These are phyloP conservation scores for Arachis stenosperma DNA, from an alignment of 306 rosid genomes.

Conservation along the genomic window DNA sequence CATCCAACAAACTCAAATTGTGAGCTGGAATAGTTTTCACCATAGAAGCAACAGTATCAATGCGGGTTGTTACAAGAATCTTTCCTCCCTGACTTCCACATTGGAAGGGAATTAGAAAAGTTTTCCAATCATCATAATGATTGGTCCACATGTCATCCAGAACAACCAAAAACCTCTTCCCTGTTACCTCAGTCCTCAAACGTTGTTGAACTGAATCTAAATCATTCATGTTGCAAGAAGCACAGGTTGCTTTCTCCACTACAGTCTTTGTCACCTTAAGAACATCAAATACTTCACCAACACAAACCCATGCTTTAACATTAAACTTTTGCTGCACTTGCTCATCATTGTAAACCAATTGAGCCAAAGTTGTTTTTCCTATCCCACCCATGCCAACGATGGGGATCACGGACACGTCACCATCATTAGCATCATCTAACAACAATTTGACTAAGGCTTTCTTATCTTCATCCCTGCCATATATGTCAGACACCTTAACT, in stretches of 20 bases:
- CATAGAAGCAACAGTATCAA: not conserved
- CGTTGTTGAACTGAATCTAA: too few species aligned
- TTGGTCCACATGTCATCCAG: not conserved
- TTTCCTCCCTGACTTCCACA: not conserved
- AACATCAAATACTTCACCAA: not conserved
- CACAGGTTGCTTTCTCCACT: too few species aligned
- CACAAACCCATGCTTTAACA: not conserved
- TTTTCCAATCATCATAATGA: not conserved
- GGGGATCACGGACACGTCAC: not conserved
- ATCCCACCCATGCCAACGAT: not conserved
- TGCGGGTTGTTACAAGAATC: not conserved
- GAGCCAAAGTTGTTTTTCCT: not conserved
- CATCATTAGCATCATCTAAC: not conserved
- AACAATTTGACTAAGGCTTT: too few species aligned
- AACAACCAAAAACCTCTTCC: not conserved
- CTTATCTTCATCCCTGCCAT: not conserved
- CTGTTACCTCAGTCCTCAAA: not conserved
- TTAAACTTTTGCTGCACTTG: not conserved
- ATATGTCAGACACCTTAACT: not conserved
- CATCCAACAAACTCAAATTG: too few species aligned
- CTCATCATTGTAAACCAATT: not conserved
- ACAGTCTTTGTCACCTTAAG: not conserved
- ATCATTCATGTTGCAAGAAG: too few species aligned
- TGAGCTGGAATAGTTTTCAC: not conserved
- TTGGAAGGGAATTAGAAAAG: not conserved